phyloP scores from a whole-genome alignment of 148 eudicot genomes.

The Beta vulgaris region DNA sequence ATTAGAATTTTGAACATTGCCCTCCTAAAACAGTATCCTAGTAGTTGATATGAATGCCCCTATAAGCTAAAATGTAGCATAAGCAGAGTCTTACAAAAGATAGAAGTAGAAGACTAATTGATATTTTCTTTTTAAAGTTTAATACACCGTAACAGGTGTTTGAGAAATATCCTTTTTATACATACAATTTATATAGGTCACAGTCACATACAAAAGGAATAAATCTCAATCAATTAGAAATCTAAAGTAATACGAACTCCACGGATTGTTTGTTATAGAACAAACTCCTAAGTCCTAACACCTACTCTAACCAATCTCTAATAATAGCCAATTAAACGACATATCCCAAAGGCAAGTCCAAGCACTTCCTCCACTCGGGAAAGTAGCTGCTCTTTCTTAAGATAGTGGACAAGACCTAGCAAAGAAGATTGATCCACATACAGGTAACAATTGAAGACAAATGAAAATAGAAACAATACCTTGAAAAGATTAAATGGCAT shows the following conservation, averaged over 20 bases:
- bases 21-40: neutral
- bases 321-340: neutral
- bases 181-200: neutral
- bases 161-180: neutral
- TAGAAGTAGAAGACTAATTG: neutral
- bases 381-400: neutral
- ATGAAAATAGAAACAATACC: constrained; percentile 34
- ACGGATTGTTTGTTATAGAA: neutral
- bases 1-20: no score
- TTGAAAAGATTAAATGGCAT: constrained; percentile 70
- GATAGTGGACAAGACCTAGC: neutral
- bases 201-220: neutral
- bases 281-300: no score
- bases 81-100: neutral
- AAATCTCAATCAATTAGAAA: neutral
- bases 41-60: neutral
- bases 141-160: neutral
- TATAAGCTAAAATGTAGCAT: neutral
- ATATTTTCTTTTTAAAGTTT: no score
- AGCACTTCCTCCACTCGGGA: neutral
- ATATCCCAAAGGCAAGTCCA: neutral
- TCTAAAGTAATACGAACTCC: neutral
- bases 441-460: neutral
- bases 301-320: neutral
- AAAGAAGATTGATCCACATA: neutral